Conservation (phyloP, 2,329 filamentous ascomycete genomes). For the Tolypocladium cylindrosporum region DNA sequence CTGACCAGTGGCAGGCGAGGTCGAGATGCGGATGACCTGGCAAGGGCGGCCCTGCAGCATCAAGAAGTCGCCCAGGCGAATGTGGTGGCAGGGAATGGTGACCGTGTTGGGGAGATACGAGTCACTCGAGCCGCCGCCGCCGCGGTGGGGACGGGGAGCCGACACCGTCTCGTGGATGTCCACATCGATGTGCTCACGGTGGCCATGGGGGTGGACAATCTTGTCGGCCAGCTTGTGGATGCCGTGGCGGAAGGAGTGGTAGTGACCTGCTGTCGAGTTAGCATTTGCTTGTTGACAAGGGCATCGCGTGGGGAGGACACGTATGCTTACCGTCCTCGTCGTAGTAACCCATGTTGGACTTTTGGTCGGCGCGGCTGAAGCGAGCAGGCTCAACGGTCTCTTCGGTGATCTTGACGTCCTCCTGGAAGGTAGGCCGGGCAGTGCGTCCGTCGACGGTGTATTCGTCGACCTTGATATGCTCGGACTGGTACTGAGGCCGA, state of each 20-base stretch:
- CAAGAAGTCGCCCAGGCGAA: constrained; percentile 96
- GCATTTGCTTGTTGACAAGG: background rate
- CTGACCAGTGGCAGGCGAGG: constrained; percentile 94
- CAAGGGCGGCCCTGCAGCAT: constrained; percentile 98
- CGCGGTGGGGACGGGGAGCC: constrained; percentile 13
- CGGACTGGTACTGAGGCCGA: constrained; percentile 21
- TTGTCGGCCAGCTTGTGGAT: constrained; percentile 49
- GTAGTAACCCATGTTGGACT: constrained; percentile 56
- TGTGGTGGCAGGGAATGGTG: constrained; percentile 98
- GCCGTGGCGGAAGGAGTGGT: constrained; percentile 48
- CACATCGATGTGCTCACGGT: constrained; percentile 38
- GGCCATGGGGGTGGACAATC: constrained; percentile 35
- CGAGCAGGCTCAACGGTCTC: constrained; percentile 53
- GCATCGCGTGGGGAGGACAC: background rate
- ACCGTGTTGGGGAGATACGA: constrained; percentile 64
- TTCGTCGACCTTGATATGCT: constrained; percentile 19
- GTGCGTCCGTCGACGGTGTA: constrained; percentile 26
- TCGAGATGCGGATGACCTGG: constrained; percentile 99
- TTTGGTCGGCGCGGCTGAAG: constrained; percentile 28
- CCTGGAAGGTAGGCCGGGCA: constrained; percentile 37
- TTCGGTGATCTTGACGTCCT: constrained; percentile 51
- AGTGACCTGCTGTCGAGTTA: constrained; percentile 32
- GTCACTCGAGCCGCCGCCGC: constrained; percentile 17
- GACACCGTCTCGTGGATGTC: constrained; percentile 26
- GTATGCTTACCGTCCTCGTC: constrained; percentile 47